A percentile compares a stretch with the other conserved stretches of the same genome.
These are phyloP conservation scores for Ustulina deusta DNA, from an alignment of 2,329 filamentous ascomycete species.

Conservation along the genomic window DNA sequence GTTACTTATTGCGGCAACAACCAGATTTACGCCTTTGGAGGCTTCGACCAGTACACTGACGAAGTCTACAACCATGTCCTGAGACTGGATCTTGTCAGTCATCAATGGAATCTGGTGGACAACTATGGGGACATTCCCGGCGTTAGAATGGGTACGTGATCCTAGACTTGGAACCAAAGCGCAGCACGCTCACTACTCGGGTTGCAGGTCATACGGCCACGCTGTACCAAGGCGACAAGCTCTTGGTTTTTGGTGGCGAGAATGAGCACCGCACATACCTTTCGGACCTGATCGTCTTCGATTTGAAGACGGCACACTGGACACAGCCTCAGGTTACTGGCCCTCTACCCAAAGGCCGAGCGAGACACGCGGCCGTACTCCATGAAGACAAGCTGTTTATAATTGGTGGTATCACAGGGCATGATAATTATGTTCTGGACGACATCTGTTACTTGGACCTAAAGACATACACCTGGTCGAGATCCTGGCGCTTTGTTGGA, in stretches of 20 bases:
- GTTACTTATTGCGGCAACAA: slow-evolving; percentile 99
- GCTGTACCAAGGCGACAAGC: slow-evolving; percentile 90
- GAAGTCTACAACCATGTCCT: slow-evolving; percentile 99
- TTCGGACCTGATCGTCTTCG: slow-evolving; percentile 95
- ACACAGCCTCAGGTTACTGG: slow-evolving; percentile 90
- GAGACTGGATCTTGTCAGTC: slow-evolving; percentile 83
- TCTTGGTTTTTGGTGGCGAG: slow-evolving; percentile 97
- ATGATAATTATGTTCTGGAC: slow-evolving; percentile 91
- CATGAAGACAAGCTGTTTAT: slow-evolving; percentile 98
- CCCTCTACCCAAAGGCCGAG: slow-evolving; percentile 86
- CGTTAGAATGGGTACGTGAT: slow-evolving; percentile 86
- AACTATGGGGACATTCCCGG: slow-evolving; percentile 99
- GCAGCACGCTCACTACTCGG: slow-evolving; percentile 28
- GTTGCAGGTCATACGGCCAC: slow-evolving; percentile 88
- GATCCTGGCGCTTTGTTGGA: slow-evolving; percentile 93
- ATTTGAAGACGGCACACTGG: slow-evolving; percentile 94
- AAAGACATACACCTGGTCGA: slow-evolving; percentile 98
- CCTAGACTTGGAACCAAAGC: not conserved
- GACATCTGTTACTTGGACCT: slow-evolving; percentile 97
- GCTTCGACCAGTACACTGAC: slow-evolving; percentile 98
- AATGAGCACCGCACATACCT: slow-evolving; percentile 97
- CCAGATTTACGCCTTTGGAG: slow-evolving; percentile 97
- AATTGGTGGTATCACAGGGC: slow-evolving; percentile 92
- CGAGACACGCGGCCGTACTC: slow-evolving; percentile 91
- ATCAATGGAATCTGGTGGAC: slow-evolving; percentile 95